Percentiles rank a stretch among this genome's conserved stretches.
These are phyloP conservation scores for Shiraia sp. DNA, from an alignment of 2,329 filamentous ascomycete genomes.

Conservation along the genomic window DNA sequence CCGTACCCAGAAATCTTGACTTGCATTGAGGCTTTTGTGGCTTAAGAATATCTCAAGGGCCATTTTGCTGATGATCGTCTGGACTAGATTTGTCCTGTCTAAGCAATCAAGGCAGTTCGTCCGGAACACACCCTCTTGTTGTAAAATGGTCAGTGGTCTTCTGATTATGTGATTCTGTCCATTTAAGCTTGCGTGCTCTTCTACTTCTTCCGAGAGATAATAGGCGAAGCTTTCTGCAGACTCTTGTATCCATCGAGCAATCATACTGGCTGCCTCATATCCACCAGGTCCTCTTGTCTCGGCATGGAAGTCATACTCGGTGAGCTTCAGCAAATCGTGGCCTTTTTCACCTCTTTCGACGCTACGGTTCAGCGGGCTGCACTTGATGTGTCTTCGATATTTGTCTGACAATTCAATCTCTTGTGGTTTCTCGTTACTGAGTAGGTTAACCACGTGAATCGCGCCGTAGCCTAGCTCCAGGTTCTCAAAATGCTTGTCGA, in stretches of 20 bases:
- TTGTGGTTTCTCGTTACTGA: conserved; percentile 86
- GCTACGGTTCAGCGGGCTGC: conserved; percentile 70
- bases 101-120: conserved; percentile 97
- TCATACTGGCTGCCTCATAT: conserved; percentile 87
- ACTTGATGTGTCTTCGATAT: conserved; percentile 76
- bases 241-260: conserved; percentile 74
- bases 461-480: conserved; percentile 85
- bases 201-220: conserved; percentile 76
- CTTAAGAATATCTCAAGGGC: conserved; percentile 81
- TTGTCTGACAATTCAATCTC: conserved; percentile 81
- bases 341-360: conserved; percentile 61
- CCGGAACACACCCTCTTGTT: conserved; percentile 93
- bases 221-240: conserved; percentile 92
- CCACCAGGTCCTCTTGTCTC: conserved; percentile 85
- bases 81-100: conserved; percentile 92
- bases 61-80: conserved; percentile 94
- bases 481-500: conserved; percentile 92
- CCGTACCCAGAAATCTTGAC: conserved; percentile 84
- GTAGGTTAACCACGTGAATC: conserved; percentile 88
- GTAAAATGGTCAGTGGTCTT: conserved; percentile 69
- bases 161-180: conserved; percentile 44
- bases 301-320: conserved; percentile 95
- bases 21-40: conserved; percentile 70
- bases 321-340: conserved; percentile 75
- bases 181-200: conserved; percentile 55